phyloP scores from a whole-genome alignment of 192 early-diverging fungal genomes.

The Coemansia sp. region DNA sequence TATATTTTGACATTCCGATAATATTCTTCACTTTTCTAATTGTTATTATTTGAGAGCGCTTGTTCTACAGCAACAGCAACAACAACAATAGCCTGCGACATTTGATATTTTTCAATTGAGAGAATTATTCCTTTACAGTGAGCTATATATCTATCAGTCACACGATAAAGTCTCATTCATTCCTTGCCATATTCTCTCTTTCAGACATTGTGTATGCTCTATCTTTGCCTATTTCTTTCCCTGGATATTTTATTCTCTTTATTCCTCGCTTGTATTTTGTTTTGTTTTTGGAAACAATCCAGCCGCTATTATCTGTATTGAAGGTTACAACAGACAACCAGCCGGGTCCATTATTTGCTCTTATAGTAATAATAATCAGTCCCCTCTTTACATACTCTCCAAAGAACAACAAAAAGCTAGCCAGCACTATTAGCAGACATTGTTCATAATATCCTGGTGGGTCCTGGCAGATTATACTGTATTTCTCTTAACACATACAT shows the following conservation, averaged over 20 bases:
- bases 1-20: constrained; percentile 2
- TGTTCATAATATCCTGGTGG: not conserved
- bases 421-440: not conserved
- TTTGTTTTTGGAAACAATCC: not conserved
- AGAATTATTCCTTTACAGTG: not conserved
- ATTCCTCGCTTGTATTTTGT: no score
- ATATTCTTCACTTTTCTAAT: not conserved
- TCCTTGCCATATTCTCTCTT: not conserved
- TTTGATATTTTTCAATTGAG: constrained; percentile 1
- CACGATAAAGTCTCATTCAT: not conserved
- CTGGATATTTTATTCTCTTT: not conserved
- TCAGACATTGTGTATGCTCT: no score
- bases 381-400: no score
- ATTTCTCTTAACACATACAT: not conserved
- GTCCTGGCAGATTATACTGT: no score
- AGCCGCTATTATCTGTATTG: not conserved
- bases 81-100: not conserved
- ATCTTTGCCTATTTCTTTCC: not conserved
- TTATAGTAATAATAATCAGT: no score
- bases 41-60: no score
- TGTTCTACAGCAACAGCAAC: not conserved
- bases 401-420: not conserved
- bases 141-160: not conserved
- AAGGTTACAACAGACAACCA: not conserved
- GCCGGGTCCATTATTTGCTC: not conserved